These are phyloP conservation scores for Acrocalymma vagum DNA, from an alignment of 2,329 filamentous ascomycete genomes.

Conservation along the genomic window DNA sequence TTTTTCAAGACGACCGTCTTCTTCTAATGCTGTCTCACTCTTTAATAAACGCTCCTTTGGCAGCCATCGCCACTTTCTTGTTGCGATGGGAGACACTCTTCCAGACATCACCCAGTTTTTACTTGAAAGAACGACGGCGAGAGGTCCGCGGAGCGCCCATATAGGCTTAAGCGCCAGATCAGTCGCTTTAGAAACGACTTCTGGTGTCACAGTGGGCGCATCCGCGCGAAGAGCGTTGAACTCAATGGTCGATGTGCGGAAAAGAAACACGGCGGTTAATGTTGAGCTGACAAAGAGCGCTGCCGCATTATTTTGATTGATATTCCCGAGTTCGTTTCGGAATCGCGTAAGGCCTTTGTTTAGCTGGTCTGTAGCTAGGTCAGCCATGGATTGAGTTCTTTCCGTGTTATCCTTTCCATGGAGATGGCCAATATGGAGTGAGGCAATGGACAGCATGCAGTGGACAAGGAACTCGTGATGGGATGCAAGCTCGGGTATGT, in stretches of 20 bases:
- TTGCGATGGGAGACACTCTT: slow-evolving; percentile 33
- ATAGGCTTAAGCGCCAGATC: slow-evolving; percentile 32
- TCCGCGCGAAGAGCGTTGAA: slow-evolving; percentile 36
- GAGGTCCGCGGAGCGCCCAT: slow-evolving; percentile 40
- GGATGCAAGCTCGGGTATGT: slow-evolving; percentile 52
- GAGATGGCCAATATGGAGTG: slow-evolving; percentile 54
- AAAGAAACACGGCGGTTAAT: slow-evolving; percentile 43
- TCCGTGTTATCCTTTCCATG: slow-evolving; percentile 31
- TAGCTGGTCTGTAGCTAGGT: slow-evolving; percentile 41
- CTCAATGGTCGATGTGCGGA: slow-evolving; percentile 40
- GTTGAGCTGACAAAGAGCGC: slow-evolving; percentile 49
- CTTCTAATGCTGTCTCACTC: slow-evolving; percentile 30
- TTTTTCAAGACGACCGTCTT: slow-evolving; percentile 33
- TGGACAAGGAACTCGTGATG: slow-evolving; percentile 55
- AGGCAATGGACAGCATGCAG: slow-evolving; percentile 55
- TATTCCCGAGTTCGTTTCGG: slow-evolving; percentile 35
- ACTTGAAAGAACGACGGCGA: slow-evolving; percentile 40
- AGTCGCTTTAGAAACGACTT: slow-evolving; percentile 36
- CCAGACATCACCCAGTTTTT: slow-evolving; percentile 39
- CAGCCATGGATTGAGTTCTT: slow-evolving; percentile 34
- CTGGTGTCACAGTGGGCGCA: too few relatives aligned
- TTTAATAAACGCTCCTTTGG: slow-evolving; percentile 28
- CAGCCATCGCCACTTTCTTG: slow-evolving; percentile 46
- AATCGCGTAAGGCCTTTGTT: slow-evolving; percentile 42
- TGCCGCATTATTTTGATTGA: slow-evolving; percentile 52